These are phyloP conservation scores for Ganoderma multipileum DNA, from an alignment of 1,284 basidiomycete genomes.

Conservation along the genomic window DNA sequence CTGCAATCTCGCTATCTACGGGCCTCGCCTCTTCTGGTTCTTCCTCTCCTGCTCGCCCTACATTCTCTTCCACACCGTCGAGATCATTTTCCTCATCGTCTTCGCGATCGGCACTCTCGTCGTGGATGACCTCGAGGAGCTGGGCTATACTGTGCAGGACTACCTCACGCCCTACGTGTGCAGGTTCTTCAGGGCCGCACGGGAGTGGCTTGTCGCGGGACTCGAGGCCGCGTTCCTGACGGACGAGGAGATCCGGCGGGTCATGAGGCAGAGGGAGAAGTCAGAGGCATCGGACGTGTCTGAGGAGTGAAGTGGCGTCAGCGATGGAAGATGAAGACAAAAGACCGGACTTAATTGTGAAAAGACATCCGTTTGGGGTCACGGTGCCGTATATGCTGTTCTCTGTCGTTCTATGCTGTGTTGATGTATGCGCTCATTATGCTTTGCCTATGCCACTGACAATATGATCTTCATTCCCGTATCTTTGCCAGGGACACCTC, in stretches of 20 bases:
- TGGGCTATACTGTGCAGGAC: background rate
- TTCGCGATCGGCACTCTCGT: background rate
- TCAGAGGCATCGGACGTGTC: background rate
- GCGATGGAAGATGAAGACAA: background rate
- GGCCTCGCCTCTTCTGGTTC: background rate
- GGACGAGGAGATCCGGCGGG: slow-evolving; percentile 12
- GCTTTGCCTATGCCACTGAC: background rate
- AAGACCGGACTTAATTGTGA: too few species aligned
- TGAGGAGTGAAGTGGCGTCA: background rate
- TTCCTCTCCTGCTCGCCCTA: background rate
- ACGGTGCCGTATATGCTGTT: background rate
- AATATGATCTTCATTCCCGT: background rate
- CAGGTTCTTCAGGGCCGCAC: background rate
- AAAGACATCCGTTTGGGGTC: background rate
- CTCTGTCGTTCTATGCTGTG: background rate
- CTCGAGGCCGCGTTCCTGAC: slow-evolving; percentile 15
- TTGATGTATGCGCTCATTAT: background rate
- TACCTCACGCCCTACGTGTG: background rate
- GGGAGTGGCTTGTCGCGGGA: slow-evolving; percentile 3
- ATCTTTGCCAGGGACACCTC: too few species aligned
- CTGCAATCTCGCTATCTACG: background rate
- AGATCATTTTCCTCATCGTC: background rate
- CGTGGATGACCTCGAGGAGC: background rate
- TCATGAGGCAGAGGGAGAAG: background rate
- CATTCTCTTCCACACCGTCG: background rate